Evolutionary conservation across 2,329 filamentous ascomycete genomes (phyloP).

Genomic region (Rhinocladiella similis): DNA sequence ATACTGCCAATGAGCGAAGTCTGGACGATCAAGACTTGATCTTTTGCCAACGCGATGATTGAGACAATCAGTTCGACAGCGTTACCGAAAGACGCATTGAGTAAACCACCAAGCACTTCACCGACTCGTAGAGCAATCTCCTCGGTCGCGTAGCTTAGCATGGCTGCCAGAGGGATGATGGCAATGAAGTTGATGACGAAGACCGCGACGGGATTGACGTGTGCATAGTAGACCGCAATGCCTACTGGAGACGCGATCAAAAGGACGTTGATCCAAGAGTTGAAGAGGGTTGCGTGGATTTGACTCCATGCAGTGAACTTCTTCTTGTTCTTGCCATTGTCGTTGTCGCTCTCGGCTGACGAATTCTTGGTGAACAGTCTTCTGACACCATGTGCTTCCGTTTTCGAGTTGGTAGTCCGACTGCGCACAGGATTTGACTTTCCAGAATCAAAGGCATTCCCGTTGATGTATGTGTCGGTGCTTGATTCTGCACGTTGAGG

Average conservation of each 20-base stretch:
- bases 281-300: slow-evolving; percentile 71
- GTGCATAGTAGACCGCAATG: slow-evolving; percentile 63
- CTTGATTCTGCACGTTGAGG: slow-evolving; percentile 5
- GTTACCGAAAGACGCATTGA: slow-evolving; percentile 91
- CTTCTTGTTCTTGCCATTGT: slow-evolving; percentile 26
- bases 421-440: slow-evolving; percentile 14
- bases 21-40: slow-evolving; percentile 81
- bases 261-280: slow-evolving; percentile 84
- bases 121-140: slow-evolving; percentile 78
- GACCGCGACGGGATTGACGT: slow-evolving; percentile 61
- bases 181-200: slow-evolving; percentile 94
- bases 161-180: slow-evolving; percentile 83
- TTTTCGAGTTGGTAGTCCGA: slow-evolving; percentile 3
- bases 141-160: slow-evolving; percentile 86
- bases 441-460: slow-evolving; percentile 4
- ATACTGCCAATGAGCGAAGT: slow-evolving; percentile 91
- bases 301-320: slow-evolving; percentile 63
- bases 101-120: slow-evolving; percentile 81
- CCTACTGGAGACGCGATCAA: slow-evolving; percentile 56
- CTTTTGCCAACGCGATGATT: slow-evolving; percentile 74
- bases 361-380: slow-evolving; percentile 14
- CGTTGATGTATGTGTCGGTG: slow-evolving; percentile 13
- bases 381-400: slow-evolving; percentile 16
- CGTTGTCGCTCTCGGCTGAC: slow-evolving; percentile 15
- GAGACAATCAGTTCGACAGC: slow-evolving; percentile 88